Evolutionary conservation across 192 early-diverging fungal genomes (phyloP).

Genomic region (Funneliformis geosporum): DNA sequence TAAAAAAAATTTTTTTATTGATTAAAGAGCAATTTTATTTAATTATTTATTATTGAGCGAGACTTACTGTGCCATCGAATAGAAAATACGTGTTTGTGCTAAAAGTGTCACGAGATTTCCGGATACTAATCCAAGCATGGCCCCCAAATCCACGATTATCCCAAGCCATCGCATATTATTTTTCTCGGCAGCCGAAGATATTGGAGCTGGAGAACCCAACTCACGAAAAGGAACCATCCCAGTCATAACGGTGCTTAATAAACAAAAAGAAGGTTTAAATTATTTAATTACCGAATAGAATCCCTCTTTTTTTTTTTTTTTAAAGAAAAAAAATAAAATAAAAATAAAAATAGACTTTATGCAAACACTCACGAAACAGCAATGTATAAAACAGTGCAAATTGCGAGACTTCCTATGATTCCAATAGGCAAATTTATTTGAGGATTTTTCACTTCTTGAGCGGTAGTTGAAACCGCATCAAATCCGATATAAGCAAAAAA

Average conservation of each 20-base stretch:
- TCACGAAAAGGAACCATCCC: conserved; percentile 68
- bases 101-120: conserved; percentile 77
- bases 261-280: neutral
- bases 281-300: neutral
- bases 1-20: neutral
- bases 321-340: too few species aligned
- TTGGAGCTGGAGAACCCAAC: conserved; percentile 55
- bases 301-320: neutral
- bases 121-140: conserved; percentile 73
- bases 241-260: conserved; percentile 60
- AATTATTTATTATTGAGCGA: too few species aligned
- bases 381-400: neutral
- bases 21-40: neutral
- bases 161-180: conserved; percentile 67
- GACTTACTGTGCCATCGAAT: conserved; percentile 70
- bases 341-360: neutral
- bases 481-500: conserved; percentile 90
- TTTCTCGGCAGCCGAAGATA: conserved; percentile 48
- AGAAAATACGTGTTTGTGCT: conserved; percentile 86
- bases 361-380: conserved; percentile 26
- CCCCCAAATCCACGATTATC: conserved; percentile 76
- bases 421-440: conserved; percentile 83
- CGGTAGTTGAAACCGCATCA: conserved; percentile 83
- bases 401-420: conserved; percentile 71
- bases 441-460: conserved; percentile 80